Conservation (phyloP, 116 monocot genomes). For the Papilionanthe hybrid region DNA sequence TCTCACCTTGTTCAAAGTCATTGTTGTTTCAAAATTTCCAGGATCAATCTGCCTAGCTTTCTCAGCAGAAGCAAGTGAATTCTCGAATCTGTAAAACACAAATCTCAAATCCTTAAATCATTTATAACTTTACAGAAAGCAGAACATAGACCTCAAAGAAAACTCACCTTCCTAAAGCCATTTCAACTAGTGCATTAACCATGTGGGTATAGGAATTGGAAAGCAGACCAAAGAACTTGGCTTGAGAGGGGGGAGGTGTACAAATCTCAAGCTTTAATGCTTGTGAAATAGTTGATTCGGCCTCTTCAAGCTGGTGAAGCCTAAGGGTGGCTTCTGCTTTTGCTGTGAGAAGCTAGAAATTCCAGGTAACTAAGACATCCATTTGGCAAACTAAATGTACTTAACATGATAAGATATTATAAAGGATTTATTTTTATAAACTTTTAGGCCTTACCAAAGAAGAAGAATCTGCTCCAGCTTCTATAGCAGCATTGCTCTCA, state of each 20-base stretch:
- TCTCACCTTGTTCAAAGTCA: constrained; percentile 40
- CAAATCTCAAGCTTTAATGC: constrained; percentile 29
- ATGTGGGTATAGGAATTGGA: constrained; percentile 50
- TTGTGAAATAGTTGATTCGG: constrained; percentile 46
- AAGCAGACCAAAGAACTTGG: constrained; percentile 54
- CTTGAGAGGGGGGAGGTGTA: constrained; percentile 11
- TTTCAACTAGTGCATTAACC: constrained; percentile 74
- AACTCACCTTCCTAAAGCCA: constrained; percentile 88
- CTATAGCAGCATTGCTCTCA: constrained; percentile 74
- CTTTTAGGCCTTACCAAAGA: constrained; percentile 35
- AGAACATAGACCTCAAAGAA: background rate
- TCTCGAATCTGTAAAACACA: constrained; percentile 66
- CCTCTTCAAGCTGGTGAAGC: constrained; percentile 65
- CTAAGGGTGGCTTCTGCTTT: constrained; percentile 77
- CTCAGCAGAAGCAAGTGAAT: constrained; percentile 50
- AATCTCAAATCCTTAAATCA: constrained; percentile 6
- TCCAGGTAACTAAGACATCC: constrained; percentile 16
- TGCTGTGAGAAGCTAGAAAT: too few species aligned
- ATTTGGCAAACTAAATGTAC: constrained; percentile 34
- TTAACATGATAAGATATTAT: background rate
- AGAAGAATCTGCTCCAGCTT: constrained; percentile 74
- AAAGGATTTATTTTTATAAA: too few species aligned
- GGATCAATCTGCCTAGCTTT: constrained; percentile 51
- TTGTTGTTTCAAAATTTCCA: constrained; percentile 35
- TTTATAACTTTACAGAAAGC: background rate